phyloP scores from a whole-genome alignment of 2,329 filamentous ascomycete species.

The Stromatinia cepivora region DNA sequence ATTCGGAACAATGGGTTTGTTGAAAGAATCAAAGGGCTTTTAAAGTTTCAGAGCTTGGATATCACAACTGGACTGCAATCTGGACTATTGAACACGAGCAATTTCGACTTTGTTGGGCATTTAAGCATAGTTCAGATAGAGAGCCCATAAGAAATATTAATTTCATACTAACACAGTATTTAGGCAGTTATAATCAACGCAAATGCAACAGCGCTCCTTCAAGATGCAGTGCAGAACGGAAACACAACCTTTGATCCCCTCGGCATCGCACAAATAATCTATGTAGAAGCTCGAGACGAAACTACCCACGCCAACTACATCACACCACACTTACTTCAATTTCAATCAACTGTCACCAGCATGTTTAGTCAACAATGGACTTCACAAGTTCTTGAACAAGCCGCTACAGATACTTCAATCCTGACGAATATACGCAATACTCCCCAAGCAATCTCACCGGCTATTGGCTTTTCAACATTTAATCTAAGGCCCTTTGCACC shows the following conservation, averaged over 20 bases:
- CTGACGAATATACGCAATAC: conserved; percentile 47
- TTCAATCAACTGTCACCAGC: conserved; percentile 8
- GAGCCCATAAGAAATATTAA: too few species aligned
- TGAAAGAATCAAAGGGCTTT: background rate
- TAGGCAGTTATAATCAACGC: conserved; percentile 60
- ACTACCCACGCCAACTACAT: conserved; percentile 56
- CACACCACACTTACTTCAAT: conserved; percentile 42
- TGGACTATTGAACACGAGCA: background rate
- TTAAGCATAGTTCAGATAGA: too few species aligned
- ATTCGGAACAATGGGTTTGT: background rate
- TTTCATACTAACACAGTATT: conserved; percentile 31
- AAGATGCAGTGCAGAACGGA: conserved; percentile 52
- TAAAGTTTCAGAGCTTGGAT: background rate
- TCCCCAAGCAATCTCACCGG: conserved; percentile 56
- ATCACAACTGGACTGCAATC: too few species aligned
- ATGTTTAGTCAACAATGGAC: conserved; percentile 15
- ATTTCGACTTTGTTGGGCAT: background rate
- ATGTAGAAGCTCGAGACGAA: conserved; percentile 56
- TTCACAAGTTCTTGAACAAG: conserved; percentile 33
- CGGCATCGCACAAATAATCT: conserved; percentile 58
- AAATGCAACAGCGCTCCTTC: conserved; percentile 60
- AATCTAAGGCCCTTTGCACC: conserved; percentile 62
- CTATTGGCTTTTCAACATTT: conserved; percentile 54
- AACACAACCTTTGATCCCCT: conserved; percentile 61
- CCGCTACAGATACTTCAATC: conserved; percentile 39